Evolutionary conservation across 176 grass and related monocot species (phyloP).

Genomic region (Musa acuminata): DNA sequence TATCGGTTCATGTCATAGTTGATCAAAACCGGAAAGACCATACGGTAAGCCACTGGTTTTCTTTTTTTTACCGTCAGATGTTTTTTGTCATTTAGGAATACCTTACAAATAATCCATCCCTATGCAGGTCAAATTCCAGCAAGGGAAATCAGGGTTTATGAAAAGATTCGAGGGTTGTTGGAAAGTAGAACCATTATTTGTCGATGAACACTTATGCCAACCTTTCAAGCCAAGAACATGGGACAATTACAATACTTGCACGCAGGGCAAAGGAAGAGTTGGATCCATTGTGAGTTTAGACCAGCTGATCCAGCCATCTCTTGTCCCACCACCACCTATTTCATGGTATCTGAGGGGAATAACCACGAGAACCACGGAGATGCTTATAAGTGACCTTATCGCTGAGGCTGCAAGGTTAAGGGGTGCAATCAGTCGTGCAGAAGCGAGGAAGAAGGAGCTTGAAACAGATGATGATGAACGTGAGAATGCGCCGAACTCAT

Average conservation of each 20-base stretch:
- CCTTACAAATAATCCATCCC: neutral
- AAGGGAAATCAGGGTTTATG: conserved; percentile 75
- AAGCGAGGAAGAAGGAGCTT: neutral
- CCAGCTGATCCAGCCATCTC: conserved; percentile 64
- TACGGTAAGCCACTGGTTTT: conserved; percentile 37
- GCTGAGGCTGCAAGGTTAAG: conserved; percentile 51
- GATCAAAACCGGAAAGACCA: conserved; percentile 79
- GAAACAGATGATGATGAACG: conserved; percentile 3
- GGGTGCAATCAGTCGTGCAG: conserved; percentile 5
- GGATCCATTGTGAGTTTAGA: conserved; percentile 63
- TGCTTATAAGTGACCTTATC: conserved; percentile 75
- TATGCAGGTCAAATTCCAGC: conserved; percentile 64
- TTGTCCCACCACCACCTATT: conserved; percentile 72
- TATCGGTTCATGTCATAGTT: conserved; percentile 83
- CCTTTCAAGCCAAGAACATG: conserved; percentile 34
- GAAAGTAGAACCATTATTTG: conserved; percentile 66
- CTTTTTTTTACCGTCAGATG: too few relatives aligned
- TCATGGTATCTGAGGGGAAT: conserved; percentile 95
- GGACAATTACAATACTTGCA: conserved; percentile 46
- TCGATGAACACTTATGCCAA: conserved; percentile 47
- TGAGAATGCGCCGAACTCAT: neutral
- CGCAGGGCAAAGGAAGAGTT: conserved; percentile 54
- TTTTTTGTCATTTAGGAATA: neutral
- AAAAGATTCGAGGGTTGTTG: conserved; percentile 82
- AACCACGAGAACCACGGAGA: conserved; percentile 67